A percentile compares a stretch with the other conserved stretches of the same genome.
Conservation (phyloP, 495 filamentous ascomycete genomes). For the Haplographium delicatum region DNA sequence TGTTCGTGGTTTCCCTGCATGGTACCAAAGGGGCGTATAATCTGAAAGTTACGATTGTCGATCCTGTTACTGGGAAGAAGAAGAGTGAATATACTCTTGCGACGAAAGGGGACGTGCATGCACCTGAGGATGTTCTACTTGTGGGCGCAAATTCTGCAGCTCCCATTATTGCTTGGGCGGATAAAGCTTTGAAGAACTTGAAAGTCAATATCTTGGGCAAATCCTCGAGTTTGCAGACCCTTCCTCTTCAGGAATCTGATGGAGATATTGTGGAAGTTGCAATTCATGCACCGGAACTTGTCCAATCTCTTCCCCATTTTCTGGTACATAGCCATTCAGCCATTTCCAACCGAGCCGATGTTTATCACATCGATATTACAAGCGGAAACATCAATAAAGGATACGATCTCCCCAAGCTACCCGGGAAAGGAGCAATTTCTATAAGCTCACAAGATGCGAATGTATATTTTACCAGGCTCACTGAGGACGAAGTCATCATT, state of each 20-base stretch:
- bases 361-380: constrained; percentile 74
- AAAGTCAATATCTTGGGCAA: constrained; percentile 83
- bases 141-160: constrained; percentile 80
- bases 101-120: constrained; percentile 66
- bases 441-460: constrained; percentile 71
- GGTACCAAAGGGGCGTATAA: constrained; percentile 59
- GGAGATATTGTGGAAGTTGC: constrained; percentile 61
- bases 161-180: constrained; percentile 78
- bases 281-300: constrained; percentile 66
- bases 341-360: constrained; percentile 71
- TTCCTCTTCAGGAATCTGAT: constrained; percentile 35
- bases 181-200: constrained; percentile 58
- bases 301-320: constrained; percentile 70
- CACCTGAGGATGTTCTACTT: constrained; percentile 63
- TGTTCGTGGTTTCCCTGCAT: constrained; percentile 75
- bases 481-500: constrained; percentile 62
- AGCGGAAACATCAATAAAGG: constrained; percentile 60
- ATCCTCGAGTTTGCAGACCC: constrained; percentile 39
- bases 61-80: constrained; percentile 63
- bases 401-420: constrained; percentile 65
- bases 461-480: constrained; percentile 81
- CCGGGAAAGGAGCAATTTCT: constrained; percentile 70
- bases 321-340: constrained; percentile 75
- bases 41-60: constrained; percentile 67
- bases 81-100: constrained; percentile 59